These are phyloP conservation scores for Nannochloris sp. DNA, from an alignment of 139 green algal species.

Conservation along the genomic window DNA sequence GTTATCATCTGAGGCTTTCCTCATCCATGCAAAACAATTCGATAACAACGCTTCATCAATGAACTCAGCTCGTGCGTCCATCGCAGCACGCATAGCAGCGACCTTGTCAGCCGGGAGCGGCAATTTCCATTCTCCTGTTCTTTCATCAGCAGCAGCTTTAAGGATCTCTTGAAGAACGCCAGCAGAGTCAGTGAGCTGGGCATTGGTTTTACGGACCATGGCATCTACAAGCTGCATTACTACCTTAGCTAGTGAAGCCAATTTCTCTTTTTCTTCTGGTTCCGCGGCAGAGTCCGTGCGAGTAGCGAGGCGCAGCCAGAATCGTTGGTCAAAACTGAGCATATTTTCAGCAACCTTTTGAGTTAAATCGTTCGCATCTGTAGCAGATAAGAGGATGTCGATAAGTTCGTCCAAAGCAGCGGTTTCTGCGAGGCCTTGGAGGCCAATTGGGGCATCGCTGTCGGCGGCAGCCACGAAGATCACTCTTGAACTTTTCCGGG, in stretches of 20 bases:
- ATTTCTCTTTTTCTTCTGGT: constrained; percentile 42
- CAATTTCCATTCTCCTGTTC: constrained; percentile 77
- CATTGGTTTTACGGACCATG: constrained; percentile 64
- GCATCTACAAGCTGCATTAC: constrained; percentile 82
- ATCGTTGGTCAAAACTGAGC: constrained; percentile 75
- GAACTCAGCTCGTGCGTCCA: background rate
- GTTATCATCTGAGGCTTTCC: constrained; percentile 67
- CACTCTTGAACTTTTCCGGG: too few species aligned
- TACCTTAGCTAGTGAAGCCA: constrained; percentile 28
- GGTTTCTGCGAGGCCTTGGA: too few species aligned
- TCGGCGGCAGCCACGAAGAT: too few species aligned
- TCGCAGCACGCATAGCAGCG: constrained; percentile 30
- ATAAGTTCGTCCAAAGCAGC: constrained; percentile 69
- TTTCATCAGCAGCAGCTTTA: constrained; percentile 63
- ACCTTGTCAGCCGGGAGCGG: constrained; percentile 59
- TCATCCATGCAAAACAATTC: constrained; percentile 84
- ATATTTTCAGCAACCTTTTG: constrained; percentile 82
- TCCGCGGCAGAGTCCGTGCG: constrained; percentile 53
- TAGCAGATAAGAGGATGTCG: constrained; percentile 56
- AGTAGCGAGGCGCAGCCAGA: constrained; percentile 86
- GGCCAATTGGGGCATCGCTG: too few species aligned
- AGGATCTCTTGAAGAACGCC: constrained; percentile 67
- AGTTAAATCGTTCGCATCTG: constrained; percentile 57
- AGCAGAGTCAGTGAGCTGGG: constrained; percentile 58
- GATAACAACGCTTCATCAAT: constrained; percentile 74